Evolutionary conservation across 306 rosid genomes (phyloP), one percentile per base, ranked within the genome.

Genomic region (Oemleria cerasiformis): DNA sequence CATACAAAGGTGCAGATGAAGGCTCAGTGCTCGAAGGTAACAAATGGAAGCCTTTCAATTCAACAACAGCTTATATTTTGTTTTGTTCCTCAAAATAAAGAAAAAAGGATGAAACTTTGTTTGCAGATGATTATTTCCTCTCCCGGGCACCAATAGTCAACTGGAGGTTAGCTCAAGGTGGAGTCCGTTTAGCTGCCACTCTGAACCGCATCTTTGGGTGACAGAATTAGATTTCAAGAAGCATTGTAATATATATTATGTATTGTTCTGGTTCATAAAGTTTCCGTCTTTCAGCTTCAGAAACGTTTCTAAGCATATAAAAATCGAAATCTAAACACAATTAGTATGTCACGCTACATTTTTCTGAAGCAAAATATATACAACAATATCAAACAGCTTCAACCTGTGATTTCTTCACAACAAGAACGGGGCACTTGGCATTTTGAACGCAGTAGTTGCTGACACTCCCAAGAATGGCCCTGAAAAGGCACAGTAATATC

Each of bases 141-240:
- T 84, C 97, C 49, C 96, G 97, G 21, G 60, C 50, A 39, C 97
- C 97, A 3, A 73, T 76, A 20, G 87, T 92, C 39, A 79, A 85
- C 39, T 36, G 66, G 79, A 79, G 97, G 48, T 73, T 90, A 68
- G 97, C 96, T 34, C 96, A 92, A 84, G 98, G 86, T 19, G 97
- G 92, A 72, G 97, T 90, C 69, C 89, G 98, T 55, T 81, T 92
- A 84, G 96, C 97, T 41, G 93, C 97, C 42, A 71, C 80, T 21
- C 92, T 90, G 43, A 92, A 92, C 75, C 88, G 83, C 30, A 83
- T 88, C 21, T 90, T 87, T 36, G 75, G 82, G 39, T 68, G 75
- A 56, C 57, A 78, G 70, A 61, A 30, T 23, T 13, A 56, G 23
- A 55, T 11, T 55, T 21, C 17, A 3, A 11, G 51, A 36, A 44